phyloP scores from a whole-genome alignment of 1,139 yeast genomes.

The Meyerozyma athensensis region DNA sequence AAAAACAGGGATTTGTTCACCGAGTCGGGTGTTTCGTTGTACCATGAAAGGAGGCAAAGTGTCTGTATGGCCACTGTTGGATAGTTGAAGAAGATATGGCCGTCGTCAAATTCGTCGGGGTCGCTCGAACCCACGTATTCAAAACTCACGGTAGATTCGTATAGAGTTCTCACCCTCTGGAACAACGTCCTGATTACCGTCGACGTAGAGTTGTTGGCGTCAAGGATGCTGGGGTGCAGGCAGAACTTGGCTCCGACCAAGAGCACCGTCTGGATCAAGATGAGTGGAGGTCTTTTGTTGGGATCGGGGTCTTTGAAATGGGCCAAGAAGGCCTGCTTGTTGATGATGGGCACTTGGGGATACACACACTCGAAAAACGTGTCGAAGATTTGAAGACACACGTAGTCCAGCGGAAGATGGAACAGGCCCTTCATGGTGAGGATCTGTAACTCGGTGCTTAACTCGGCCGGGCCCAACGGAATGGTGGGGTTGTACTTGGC shows the following conservation, averaged over 20 bases:
- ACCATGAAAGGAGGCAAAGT: slow-evolving; percentile 12
- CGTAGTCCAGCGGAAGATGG: slow-evolving; percentile 10
- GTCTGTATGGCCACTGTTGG: slow-evolving; percentile 12
- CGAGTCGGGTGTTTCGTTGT: slow-evolving; percentile 15
- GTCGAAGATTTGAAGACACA: slow-evolving; percentile 6
- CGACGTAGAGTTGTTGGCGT: slow-evolving; percentile 8
- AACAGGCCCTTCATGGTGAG: slow-evolving; percentile 12
- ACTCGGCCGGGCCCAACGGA: slow-evolving; percentile 8
- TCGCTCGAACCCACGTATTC: slow-evolving; percentile 11
- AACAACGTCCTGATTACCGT: slow-evolving; percentile 9
- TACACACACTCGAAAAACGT: slow-evolving; percentile 5
- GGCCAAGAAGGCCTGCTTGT: slow-evolving; percentile 11
- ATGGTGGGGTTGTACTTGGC: slow-evolving; percentile 2
- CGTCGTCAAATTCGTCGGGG: slow-evolving; percentile 9
- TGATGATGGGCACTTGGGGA: slow-evolving; percentile 12
- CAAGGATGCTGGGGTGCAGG: slow-evolving; percentile 12
- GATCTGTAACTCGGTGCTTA: slow-evolving; percentile 11
- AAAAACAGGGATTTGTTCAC: slow-evolving; percentile 7
- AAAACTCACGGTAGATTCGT: slow-evolving; percentile 10
- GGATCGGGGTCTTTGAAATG: slow-evolving; percentile 14
- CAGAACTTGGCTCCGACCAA: slow-evolving; percentile 12
- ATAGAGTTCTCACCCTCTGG: slow-evolving; percentile 10
- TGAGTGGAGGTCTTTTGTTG: slow-evolving; percentile 12
- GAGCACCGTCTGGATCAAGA: slow-evolving; percentile 12
- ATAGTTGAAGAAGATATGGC: slow-evolving; percentile 12